Percentiles rank a stretch among this genome's conserved stretches.
These are phyloP conservation scores for Cymodocea nodosa DNA, from an alignment of 116 monocot genomes.

Conservation along the genomic window DNA sequence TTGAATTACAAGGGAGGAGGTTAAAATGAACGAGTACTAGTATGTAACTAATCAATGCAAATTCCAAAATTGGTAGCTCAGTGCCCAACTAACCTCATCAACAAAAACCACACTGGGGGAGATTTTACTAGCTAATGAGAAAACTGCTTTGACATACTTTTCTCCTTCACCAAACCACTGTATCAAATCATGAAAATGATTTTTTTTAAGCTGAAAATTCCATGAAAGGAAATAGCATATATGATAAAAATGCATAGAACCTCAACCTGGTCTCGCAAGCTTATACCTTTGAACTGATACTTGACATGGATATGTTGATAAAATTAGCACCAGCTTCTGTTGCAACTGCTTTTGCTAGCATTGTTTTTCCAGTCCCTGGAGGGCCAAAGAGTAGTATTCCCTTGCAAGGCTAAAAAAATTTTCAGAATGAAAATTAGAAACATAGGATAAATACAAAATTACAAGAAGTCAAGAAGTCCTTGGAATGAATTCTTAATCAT, in stretches of 20 bases:
- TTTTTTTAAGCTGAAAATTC: neutral
- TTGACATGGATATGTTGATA: slow-evolving; percentile 97
- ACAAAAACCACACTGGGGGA: slow-evolving; percentile 91
- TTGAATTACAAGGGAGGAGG: neutral
- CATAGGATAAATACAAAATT: neutral
- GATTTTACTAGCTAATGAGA: slow-evolving; percentile 95
- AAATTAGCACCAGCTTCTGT: slow-evolving; percentile 99
- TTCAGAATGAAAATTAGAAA: neutral
- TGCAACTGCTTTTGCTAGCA: slow-evolving; percentile 99
- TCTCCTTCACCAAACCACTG: slow-evolving; percentile 99
- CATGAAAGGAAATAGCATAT: neutral
- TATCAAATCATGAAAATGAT: neutral
- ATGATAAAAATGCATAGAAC: neutral
- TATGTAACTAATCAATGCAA: too few relatives aligned
- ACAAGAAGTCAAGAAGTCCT: neutral
- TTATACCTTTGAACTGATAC: slow-evolving; percentile 88
- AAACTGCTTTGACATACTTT: slow-evolving; percentile 95
- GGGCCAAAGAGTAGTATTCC: slow-evolving; percentile 97
- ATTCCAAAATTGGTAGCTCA: neutral
- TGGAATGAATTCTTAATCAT: too few relatives aligned
- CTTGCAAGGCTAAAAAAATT: slow-evolving; percentile 75
- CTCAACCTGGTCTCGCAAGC: neutral
- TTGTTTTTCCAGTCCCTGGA: slow-evolving; percentile 98
- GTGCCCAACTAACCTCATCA: slow-evolving; percentile 61
- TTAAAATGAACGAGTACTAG: too few relatives aligned